A percentile compares a stretch with the other conserved stretches of the same genome.
These are phyloP conservation scores for Neurospora sp. DNA, from an alignment of 495 filamentous ascomycete genomes.

Conservation along the genomic window DNA sequence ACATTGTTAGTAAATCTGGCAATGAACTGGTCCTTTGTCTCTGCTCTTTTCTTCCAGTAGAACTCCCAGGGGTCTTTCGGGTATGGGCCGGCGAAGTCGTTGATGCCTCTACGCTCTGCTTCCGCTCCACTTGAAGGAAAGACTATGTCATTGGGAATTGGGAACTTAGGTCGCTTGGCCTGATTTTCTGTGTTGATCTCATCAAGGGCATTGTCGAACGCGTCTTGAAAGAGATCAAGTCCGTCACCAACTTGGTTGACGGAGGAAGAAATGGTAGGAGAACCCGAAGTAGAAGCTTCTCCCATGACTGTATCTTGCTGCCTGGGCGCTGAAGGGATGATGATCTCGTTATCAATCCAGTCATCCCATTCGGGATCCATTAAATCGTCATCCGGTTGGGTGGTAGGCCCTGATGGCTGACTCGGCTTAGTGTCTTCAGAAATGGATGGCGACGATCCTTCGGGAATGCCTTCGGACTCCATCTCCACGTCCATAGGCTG, in stretches of 20 bases:
- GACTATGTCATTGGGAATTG: neutral
- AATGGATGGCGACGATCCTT: neutral
- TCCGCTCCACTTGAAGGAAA: neutral
- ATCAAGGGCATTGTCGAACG: neutral
- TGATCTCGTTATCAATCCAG: neutral
- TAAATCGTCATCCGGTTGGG: neutral
- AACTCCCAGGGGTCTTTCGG: neutral
- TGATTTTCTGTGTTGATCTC: neutral
- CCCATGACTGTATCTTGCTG: neutral
- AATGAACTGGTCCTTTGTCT: neutral
- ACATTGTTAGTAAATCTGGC: conserved; percentile 18
- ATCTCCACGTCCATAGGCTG: neutral
- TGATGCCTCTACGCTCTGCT: neutral
- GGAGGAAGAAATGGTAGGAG: neutral
- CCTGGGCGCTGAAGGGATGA: neutral
- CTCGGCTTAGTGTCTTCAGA: neutral
- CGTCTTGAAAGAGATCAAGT: neutral
- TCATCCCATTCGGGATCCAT: neutral
- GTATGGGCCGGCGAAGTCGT: neutral
- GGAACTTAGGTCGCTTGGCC: neutral
- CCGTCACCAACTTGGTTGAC: neutral
- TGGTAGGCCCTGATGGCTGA: neutral
- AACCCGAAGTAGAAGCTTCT: neutral
- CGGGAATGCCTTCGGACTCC: neutral
- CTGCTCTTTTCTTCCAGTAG: neutral